phyloP scores from a whole-genome alignment of 2,329 filamentous ascomycete species.

The Harringtonia aguacate region DNA sequence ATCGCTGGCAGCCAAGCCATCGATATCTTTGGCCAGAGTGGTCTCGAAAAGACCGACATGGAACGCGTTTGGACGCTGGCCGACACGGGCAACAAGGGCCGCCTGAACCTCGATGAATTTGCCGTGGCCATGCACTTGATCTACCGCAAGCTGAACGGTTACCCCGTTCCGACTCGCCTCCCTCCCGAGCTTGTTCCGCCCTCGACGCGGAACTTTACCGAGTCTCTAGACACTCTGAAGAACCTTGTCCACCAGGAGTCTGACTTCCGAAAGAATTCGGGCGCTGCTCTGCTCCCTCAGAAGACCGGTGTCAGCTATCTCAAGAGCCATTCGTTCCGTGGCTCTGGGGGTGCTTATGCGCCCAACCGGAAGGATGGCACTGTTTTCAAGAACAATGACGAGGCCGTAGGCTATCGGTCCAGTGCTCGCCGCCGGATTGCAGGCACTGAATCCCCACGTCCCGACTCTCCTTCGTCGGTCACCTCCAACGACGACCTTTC shows the following conservation, averaged over 20 bases:
- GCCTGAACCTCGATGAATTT: constrained; percentile 92
- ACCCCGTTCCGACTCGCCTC: constrained; percentile 77
- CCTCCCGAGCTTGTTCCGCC: constrained; percentile 90
- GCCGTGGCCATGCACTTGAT: constrained; percentile 98
- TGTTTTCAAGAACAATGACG: constrained; percentile 92
- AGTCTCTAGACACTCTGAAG: constrained; percentile 89
- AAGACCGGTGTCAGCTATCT: constrained; percentile 97
- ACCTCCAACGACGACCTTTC: constrained; percentile 70
- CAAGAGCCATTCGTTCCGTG: constrained; percentile 86
- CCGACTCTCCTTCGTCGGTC: constrained; percentile 60
- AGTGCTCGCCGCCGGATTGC: constrained; percentile 77
- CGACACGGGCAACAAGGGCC: constrained; percentile 87
- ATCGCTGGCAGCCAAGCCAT: constrained; percentile 89
- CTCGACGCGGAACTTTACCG: constrained; percentile 84
- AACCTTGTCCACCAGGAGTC: constrained; percentile 82
- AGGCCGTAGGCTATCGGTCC: constrained; percentile 84
- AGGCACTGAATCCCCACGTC: constrained; percentile 61
- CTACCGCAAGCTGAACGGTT: constrained; percentile 92
- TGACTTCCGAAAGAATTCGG: constrained; percentile 77
- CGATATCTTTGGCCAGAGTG: constrained; percentile 95
- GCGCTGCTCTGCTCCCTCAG: constrained; percentile 83
- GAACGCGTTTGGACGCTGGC: constrained; percentile 92
- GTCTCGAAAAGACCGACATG: constrained; percentile 78
- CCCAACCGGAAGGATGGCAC: constrained; percentile 82
- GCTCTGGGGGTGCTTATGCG: constrained; percentile 43